Evolutionary conservation across 805 yeast species (phyloP).

Genomic region (Yarrowia porcina): DNA sequence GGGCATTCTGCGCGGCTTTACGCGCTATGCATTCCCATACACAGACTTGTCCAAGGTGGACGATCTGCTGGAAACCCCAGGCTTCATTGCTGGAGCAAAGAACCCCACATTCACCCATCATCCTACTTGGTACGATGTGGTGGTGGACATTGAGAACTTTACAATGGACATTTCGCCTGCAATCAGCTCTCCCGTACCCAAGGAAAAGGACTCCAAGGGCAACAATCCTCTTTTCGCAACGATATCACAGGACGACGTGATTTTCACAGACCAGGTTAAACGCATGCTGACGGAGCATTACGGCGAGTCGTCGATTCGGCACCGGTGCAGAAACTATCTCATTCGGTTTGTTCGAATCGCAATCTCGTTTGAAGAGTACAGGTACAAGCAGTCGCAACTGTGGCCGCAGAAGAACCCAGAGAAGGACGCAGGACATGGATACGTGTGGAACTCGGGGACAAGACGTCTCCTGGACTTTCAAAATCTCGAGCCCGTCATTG

Average conservation of each 20-base stretch:
- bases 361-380: slow-evolving; percentile 33
- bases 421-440: slow-evolving; percentile 35
- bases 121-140: slow-evolving; percentile 54
- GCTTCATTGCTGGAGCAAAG: slow-evolving; percentile 58
- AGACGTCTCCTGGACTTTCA: slow-evolving; percentile 32
- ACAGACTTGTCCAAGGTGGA: slow-evolving; percentile 55
- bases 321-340: slow-evolving; percentile 34
- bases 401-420: slow-evolving; percentile 29
- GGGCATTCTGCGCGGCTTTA: slow-evolving; percentile 50
- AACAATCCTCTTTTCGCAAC: background rate
- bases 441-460: slow-evolving; percentile 35
- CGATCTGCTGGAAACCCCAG: slow-evolving; percentile 47
- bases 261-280: slow-evolving; percentile 35
- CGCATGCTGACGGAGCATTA: slow-evolving; percentile 35
- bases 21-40: slow-evolving; percentile 52
- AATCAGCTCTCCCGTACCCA: slow-evolving; percentile 28
- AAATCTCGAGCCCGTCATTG: slow-evolving; percentile 33
- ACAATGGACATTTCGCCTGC: slow-evolving; percentile 36
- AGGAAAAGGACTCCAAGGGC: slow-evolving; percentile 18
- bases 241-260: slow-evolving; percentile 28
- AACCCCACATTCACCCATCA: slow-evolving; percentile 57
- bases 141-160: slow-evolving; percentile 51
- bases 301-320: slow-evolving; percentile 35
- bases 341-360: slow-evolving; percentile 35
- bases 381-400: slow-evolving; percentile 32